These are phyloP conservation scores for Paecilomyces variotii DNA, from an alignment of 2,329 filamentous ascomycete species.

Conservation along the genomic window DNA sequence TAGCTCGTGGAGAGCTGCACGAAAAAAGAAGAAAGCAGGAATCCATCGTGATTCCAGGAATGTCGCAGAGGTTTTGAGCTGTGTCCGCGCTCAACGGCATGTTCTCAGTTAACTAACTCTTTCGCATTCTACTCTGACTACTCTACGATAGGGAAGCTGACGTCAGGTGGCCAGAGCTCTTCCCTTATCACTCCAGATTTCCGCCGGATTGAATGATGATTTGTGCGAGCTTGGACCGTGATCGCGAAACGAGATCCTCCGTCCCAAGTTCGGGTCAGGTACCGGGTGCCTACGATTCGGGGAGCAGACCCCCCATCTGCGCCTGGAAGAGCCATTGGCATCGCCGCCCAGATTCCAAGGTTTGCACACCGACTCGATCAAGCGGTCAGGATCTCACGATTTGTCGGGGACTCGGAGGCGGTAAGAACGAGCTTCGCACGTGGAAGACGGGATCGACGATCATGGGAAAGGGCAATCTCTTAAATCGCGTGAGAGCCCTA, in stretches of 20 bases:
- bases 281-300: not conserved
- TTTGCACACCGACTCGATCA: not conserved
- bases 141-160: slow-evolving; percentile 5
- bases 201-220: not conserved
- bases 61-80: not conserved
- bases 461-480: not conserved
- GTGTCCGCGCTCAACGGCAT: not conserved
- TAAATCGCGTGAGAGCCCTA: not conserved
- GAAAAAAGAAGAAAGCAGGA: not conserved
- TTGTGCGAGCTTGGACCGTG: not conserved
- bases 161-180: slow-evolving; percentile 13
- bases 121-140: not conserved
- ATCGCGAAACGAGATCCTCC: not conserved
- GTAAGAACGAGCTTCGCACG: not conserved
- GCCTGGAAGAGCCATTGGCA: not conserved
- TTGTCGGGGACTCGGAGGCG: not conserved
- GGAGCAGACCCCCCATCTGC: not conserved
- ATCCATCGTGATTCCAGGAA: not conserved
- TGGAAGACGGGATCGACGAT: not conserved
- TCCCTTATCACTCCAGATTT: not conserved
- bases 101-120: not conserved
- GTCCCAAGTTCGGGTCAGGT: not conserved
- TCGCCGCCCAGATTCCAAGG: not conserved
- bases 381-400: not conserved
- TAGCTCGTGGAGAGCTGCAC: not conserved